phyloP scores from a whole-genome alignment of 2,329 filamentous ascomycete genomes.

The Sporothrix sp. region DNA sequence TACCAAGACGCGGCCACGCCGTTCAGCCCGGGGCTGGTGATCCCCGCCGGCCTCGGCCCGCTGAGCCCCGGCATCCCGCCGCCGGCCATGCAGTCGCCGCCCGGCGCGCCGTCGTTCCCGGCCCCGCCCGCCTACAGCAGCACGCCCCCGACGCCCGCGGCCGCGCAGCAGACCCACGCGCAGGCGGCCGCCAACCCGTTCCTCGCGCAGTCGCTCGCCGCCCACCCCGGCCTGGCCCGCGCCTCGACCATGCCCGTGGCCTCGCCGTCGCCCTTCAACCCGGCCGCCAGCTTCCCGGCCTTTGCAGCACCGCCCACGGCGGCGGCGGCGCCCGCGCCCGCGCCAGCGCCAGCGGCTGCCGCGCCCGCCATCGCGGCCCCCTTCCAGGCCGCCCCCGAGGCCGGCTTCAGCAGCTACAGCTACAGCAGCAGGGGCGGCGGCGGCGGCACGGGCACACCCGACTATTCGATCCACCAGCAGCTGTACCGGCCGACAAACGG shows the following conservation, averaged over 20 bases:
- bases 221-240: conserved; percentile 34
- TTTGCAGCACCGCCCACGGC: conserved; percentile 29
- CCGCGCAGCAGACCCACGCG: conserved; percentile 17
- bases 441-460: conserved; percentile 22
- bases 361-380: conserved; percentile 19
- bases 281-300: conserved; percentile 16
- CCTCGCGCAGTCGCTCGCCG: conserved; percentile 17
- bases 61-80: conserved; percentile 31
- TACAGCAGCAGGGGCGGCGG: conserved; percentile 26
- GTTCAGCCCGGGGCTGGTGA: conserved; percentile 43
- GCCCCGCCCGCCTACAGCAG: conserved; percentile 31
- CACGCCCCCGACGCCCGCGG: conserved; percentile 28
- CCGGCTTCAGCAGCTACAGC: conserved; percentile 48
- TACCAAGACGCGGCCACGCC: conserved; percentile 44
- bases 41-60: conserved; percentile 35
- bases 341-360: conserved; percentile 13
- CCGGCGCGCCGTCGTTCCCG: conserved; percentile 30
- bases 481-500: conserved; percentile 58
- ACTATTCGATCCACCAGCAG: conserved; percentile 58
- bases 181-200: neutral
- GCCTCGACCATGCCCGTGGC: conserved; percentile 40
- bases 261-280: conserved; percentile 19
- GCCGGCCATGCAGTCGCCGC: conserved; percentile 29
- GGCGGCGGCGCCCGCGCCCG: conserved; percentile 1
- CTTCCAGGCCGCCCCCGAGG: conserved; percentile 17